Base-by-base conservation (phyloP, 2,329 filamentous ascomycete species). In the Mycosphaerella sp. region DNA sequence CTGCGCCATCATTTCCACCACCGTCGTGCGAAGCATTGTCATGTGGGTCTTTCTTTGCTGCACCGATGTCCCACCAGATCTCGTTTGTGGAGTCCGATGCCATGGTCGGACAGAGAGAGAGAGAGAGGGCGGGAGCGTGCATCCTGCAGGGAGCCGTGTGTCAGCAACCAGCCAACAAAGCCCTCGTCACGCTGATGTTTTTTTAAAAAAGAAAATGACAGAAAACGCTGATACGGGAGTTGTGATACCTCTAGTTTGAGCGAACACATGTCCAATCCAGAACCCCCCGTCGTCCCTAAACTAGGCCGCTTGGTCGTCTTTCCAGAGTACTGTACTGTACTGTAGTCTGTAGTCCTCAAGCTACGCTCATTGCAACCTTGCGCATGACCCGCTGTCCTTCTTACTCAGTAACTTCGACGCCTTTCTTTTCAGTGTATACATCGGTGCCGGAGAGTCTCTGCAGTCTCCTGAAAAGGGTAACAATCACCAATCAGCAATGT, bases 391-490 rank as follows among this genome's bases (percentile, higher is more conserved):
- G 34, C 44, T 41, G 34, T 53, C 49, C 40, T 54, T 57, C 45
- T 49, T 55, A 18, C 4, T 46, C 16, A 49, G 45, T 14, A 50
- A 13, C n/a, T 37, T 50, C 9, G 58, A 57, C 8, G 41, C 44
- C 25, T 56, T 60, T 45, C 41, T 58, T 41, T 49, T 52, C 46
- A 60, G 34, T 8, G 56, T 55, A 48, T 58, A 60, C 35, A 56
- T 41, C 12, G 49, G 52, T 14, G 41, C 30, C 9, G 58, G 49
- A 16, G 47, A 47, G 10, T 56, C 58, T 47, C 54, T 48, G 46
- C 58, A 60, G 46, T 60, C 58, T 27, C 58, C 58, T n/a, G n/a
- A n/a, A n/a, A n/a, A n/a, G n/a, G n/a, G n/a, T n/a, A n/a, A n/a
- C n/a, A n/a, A n/a, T n/a, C n/a, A n/a, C n/a, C n/a, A n/a, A n/a